Evolutionary conservation across 31 red algal genomes (phyloP).

Genomic region (Odonthalia washingtoniensis): DNA sequence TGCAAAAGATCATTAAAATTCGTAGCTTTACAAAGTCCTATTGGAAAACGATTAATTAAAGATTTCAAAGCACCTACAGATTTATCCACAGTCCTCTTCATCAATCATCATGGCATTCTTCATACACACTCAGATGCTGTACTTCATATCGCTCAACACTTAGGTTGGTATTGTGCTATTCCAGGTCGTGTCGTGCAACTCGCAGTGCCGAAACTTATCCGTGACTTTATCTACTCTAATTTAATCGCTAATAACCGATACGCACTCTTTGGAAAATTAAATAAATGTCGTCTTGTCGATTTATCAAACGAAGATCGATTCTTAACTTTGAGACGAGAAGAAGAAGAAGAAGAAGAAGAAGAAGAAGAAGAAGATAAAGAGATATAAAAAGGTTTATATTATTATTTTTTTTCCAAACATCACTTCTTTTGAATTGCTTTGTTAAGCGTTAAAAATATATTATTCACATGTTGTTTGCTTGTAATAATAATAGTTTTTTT

Average conservation of each 20-base stretch:
- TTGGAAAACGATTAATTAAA: slow-evolving; percentile 53
- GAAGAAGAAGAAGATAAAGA: too few species aligned
- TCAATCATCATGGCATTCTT: slow-evolving; percentile 57
- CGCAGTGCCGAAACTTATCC: slow-evolving; percentile 42
- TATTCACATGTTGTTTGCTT: too few species aligned
- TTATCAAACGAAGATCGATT: slow-evolving; percentile 59
- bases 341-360: too few species aligned
- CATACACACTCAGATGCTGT: slow-evolving; percentile 62
- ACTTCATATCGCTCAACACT: slow-evolving; percentile 52
- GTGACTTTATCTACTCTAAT: slow-evolving; percentile 71
- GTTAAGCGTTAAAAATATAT: too few species aligned
- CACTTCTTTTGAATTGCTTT: too few species aligned
- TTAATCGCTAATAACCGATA: slow-evolving; percentile 77
- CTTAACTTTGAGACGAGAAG: too few species aligned
- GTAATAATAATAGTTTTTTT: too few species aligned
- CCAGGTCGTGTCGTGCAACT: slow-evolving; percentile 46
- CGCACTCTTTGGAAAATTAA: slow-evolving; percentile 70
- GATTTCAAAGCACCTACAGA: slow-evolving; percentile 64
- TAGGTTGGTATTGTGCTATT: slow-evolving; percentile 61
- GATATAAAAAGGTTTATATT: too few species aligned
- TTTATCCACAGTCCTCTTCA: slow-evolving; percentile 78
- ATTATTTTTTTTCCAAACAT: too few species aligned
- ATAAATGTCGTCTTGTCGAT: slow-evolving; percentile 73
- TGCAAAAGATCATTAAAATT: slow-evolving; percentile 62
- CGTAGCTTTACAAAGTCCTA: slow-evolving; percentile 67